These are phyloP conservation scores for Brassica incana DNA, from an alignment of 345 rosid species.

Conservation along the genomic window DNA sequence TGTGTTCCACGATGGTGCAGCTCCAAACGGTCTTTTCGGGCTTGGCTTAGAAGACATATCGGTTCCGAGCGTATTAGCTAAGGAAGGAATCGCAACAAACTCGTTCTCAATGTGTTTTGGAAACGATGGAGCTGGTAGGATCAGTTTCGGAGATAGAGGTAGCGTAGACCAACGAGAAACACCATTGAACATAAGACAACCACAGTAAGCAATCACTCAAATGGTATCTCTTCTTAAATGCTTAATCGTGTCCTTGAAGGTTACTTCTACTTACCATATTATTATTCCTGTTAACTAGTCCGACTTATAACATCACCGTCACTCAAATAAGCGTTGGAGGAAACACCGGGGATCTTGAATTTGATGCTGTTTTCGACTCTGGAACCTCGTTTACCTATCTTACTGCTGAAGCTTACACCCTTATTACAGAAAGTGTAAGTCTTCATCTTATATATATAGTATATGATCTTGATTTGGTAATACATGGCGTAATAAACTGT, in stretches of 20 bases:
- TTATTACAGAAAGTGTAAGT: slow-evolving; percentile 66
- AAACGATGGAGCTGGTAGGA: slow-evolving; percentile 70
- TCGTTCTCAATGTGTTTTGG: slow-evolving; percentile 98
- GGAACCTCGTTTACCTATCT: slow-evolving; percentile 95
- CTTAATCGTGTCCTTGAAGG: not conserved
- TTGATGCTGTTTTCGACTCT: slow-evolving; percentile 79
- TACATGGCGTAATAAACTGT: not conserved
- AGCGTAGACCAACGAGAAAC: slow-evolving; percentile 79
- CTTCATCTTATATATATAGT: slow-evolving; percentile 3
- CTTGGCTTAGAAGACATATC: slow-evolving; percentile 80
- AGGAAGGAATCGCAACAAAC: slow-evolving; percentile 59
- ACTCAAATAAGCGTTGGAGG: slow-evolving; percentile 64
- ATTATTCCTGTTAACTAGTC: slow-evolving; percentile 48
- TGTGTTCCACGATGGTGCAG: slow-evolving; percentile 78
- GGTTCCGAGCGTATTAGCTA: slow-evolving; percentile 87
- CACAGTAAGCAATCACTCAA: slow-evolving; percentile 52
- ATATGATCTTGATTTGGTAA: not conserved
- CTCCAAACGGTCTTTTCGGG: slow-evolving; percentile 96
- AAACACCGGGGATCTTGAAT: slow-evolving; percentile 51
- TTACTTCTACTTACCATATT: not conserved
- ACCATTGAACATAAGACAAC: slow-evolving; percentile 62
- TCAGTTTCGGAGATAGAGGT: slow-evolving; percentile 90
- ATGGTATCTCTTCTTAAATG: not conserved
- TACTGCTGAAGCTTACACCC: slow-evolving; percentile 70
- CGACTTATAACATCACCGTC: slow-evolving; percentile 78